Conservation (phyloP, 2,329 filamentous ascomycete genomes). For the Clarireedia hainanense region DNA sequence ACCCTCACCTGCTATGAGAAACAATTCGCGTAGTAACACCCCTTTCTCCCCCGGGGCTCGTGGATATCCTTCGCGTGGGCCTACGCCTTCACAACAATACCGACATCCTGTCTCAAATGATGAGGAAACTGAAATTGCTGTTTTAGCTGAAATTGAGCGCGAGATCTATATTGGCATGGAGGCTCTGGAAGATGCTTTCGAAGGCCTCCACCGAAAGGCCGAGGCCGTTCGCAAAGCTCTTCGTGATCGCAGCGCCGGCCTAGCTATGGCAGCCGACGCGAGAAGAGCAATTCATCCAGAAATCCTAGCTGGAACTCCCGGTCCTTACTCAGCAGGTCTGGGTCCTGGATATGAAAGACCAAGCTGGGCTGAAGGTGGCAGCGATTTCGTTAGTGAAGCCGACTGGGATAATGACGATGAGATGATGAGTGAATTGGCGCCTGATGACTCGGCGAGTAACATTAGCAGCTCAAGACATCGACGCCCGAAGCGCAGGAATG, state of each 20-base stretch:
- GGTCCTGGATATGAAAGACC: slow-evolving; percentile 29
- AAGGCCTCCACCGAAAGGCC: slow-evolving; percentile 78
- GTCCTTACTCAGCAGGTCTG: slow-evolving; percentile 25
- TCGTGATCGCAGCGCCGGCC: slow-evolving; percentile 72
- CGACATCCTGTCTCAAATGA: slow-evolving; percentile 72
- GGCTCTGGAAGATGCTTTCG: slow-evolving; percentile 86
- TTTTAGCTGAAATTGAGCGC: slow-evolving; percentile 82
- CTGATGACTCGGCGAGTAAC: slow-evolving; percentile 75
- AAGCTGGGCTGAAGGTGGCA: slow-evolving; percentile 22
- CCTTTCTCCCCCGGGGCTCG: slow-evolving; percentile 26
- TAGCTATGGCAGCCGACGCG: slow-evolving; percentile 35
- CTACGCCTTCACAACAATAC: slow-evolving; percentile 47
- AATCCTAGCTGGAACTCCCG: slow-evolving; percentile 36
- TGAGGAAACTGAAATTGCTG: slow-evolving; percentile 87
- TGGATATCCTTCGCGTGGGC: slow-evolving; percentile 39
- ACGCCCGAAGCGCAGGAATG: slow-evolving; percentile 58
- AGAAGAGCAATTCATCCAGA: slow-evolving; percentile 22
- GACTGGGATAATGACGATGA: slow-evolving; percentile 36
- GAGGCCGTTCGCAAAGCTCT: slow-evolving; percentile 72
- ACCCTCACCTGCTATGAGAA: slow-evolving; percentile 21
- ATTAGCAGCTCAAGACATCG: slow-evolving; percentile 64
- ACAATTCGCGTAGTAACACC: slow-evolving; percentile 24
- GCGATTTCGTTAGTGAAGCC: slow-evolving; percentile 40
- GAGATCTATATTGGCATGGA: slow-evolving; percentile 96
- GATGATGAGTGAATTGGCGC: slow-evolving; percentile 54